These are phyloP conservation scores for Solanum sparsipilum DNA, from an alignment of 257 asterid species.

Conservation along the genomic window DNA sequence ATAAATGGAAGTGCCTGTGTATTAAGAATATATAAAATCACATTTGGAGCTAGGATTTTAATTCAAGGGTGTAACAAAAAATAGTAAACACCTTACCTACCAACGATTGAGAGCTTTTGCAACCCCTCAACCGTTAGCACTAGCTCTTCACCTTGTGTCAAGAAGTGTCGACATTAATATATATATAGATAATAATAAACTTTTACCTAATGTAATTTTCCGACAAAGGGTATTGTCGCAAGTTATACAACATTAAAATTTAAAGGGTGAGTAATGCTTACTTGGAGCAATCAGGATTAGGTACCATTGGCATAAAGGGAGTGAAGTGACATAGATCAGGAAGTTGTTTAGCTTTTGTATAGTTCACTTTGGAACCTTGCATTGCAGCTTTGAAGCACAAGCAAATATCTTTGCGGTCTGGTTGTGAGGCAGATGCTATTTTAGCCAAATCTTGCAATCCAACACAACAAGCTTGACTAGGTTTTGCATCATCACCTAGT, in stretches of 20 bases:
- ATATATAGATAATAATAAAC: too few species aligned
- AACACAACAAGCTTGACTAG: not conserved
- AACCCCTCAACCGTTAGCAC: too few species aligned
- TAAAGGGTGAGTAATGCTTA: not conserved
- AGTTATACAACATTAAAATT: not conserved
- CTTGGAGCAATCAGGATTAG: not conserved
- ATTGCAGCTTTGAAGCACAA: not conserved
- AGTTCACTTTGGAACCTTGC: not conserved
- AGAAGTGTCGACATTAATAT: too few species aligned
- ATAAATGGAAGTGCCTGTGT: not conserved
- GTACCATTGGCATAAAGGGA: not conserved
- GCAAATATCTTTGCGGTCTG: not conserved
- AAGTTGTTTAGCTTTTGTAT: not conserved
- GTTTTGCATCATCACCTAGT: not conserved
- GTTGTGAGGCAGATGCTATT: not conserved
- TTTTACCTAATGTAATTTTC: too few species aligned
- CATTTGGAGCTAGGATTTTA: too few species aligned
- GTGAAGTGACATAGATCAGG: not conserved
- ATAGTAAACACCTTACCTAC: too few species aligned
- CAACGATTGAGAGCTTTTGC: too few species aligned
- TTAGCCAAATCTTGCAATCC: not conserved
- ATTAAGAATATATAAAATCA: not conserved
- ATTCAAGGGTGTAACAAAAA: too few species aligned
- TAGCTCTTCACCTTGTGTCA: too few species aligned
- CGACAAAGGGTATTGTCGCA: not conserved